These are phyloP conservation scores for Starmerella sp. DNA, from an alignment of 805 yeast genomes.

Conservation along the genomic window DNA sequence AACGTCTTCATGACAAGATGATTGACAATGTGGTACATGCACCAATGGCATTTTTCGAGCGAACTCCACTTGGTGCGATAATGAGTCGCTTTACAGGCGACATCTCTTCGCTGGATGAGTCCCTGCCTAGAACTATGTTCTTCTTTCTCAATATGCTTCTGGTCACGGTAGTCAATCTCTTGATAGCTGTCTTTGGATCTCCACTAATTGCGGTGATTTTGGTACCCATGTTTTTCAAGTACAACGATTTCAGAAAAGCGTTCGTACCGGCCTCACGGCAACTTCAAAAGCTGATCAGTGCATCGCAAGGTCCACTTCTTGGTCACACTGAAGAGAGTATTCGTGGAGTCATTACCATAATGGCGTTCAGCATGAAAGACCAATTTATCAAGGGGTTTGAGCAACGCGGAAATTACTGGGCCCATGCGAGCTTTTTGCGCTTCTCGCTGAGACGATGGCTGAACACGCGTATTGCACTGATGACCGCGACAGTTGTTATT, in stretches of 20 bases:
- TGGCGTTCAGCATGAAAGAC: conserved; percentile 49
- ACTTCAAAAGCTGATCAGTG: conserved; percentile 51
- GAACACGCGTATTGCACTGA: conserved; percentile 80
- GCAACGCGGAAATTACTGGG: conserved; percentile 26
- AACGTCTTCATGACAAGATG: conserved; percentile 51
- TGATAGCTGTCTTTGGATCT: conserved; percentile 56
- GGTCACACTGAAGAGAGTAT: conserved; percentile 68
- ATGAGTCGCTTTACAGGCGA: conserved; percentile 84
- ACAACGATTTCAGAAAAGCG: conserved; percentile 49
- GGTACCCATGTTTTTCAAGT: conserved; percentile 48
- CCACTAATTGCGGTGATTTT: conserved; percentile 69
- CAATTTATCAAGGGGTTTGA: conserved; percentile 42
- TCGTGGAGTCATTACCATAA: conserved; percentile 56
- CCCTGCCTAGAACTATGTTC: conserved; percentile 32
- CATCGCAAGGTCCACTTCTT: conserved; percentile 57
- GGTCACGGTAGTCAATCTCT: conserved; percentile 33
- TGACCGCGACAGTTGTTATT: conserved; percentile 71
- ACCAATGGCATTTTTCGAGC: conserved; percentile 89
- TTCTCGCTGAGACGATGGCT: conserved; percentile 44
- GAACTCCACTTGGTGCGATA: conserved; percentile 86
- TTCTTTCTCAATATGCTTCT: conserved; percentile 29
- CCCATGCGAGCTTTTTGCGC: conserved; percentile 48
- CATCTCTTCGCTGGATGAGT: conserved; percentile 71
- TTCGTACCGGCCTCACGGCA: conserved; percentile 59
- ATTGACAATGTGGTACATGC: conserved; percentile 60